A percentile compares a stretch with the other conserved stretches of the same genome.
Conservation (phyloP, 2,329 filamentous ascomycete genomes). For the Penicillium sp. region DNA sequence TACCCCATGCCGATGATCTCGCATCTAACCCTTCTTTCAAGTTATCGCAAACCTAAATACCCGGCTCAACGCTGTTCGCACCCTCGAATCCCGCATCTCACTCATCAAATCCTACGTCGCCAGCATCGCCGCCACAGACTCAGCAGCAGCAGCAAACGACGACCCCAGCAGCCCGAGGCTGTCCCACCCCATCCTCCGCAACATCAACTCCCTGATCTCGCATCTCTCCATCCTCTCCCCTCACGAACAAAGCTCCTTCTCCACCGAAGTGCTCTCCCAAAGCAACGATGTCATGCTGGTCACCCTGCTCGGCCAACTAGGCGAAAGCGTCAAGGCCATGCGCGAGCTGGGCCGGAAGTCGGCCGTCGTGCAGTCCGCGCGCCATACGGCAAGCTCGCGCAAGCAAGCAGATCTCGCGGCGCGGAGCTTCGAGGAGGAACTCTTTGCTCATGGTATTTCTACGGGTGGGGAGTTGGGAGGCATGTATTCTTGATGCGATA, state of each 20-base stretch:
- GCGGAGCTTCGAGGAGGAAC: slow-evolving; percentile 33
- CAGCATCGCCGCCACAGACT: slow-evolving; percentile 64
- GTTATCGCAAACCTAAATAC: slow-evolving; percentile 72
- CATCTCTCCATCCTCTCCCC: slow-evolving; percentile 82
- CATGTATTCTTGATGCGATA: slow-evolving; percentile 11
- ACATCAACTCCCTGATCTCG: slow-evolving; percentile 81
- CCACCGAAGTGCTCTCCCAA: slow-evolving; percentile 72
- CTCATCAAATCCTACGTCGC: slow-evolving; percentile 77
- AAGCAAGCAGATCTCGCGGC: slow-evolving; percentile 28
- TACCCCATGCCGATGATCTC: slow-evolving; percentile 7
- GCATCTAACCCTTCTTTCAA: slow-evolving; percentile 26
- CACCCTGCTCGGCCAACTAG: slow-evolving; percentile 72
- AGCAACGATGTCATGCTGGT: slow-evolving; percentile 82
- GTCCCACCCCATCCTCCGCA: slow-evolving; percentile 76
- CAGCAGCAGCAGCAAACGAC: slow-evolving; percentile 49
- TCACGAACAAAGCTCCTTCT: slow-evolving; percentile 65
- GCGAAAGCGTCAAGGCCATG: slow-evolving; percentile 70
- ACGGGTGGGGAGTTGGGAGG: background rate
- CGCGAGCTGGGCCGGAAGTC: slow-evolving; percentile 78
- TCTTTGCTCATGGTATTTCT: slow-evolving; percentile 20
- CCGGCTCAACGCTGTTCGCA: slow-evolving; percentile 90
- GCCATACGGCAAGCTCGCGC: slow-evolving; percentile 24
- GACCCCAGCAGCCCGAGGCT: slow-evolving; percentile 54
- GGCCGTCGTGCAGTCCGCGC: slow-evolving; percentile 55
- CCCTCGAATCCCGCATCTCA: slow-evolving; percentile 77